These are phyloP conservation scores for Saprolegnia parasitica DNA, from an alignment of 352 stramenopile species.

Conservation along the genomic window DNA sequence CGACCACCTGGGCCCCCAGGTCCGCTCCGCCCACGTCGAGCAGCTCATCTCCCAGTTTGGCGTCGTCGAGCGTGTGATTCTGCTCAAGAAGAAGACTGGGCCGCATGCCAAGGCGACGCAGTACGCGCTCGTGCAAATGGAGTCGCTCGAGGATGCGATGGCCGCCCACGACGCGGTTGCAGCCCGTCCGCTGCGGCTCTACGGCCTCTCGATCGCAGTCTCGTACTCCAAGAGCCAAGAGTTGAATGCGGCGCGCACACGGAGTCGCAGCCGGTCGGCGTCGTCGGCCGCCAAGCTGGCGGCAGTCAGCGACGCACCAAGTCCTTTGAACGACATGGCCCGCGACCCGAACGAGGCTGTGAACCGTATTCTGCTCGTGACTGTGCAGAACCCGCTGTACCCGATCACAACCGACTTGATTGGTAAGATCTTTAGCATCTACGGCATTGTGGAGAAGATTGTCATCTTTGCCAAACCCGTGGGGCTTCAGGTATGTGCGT, in stretches of 20 bases:
- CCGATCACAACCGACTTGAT: constrained; percentile 56
- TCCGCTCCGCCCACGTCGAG: constrained; percentile 59
- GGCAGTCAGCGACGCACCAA: no score
- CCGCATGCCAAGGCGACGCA: constrained; percentile 7
- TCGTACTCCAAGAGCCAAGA: constrained; percentile 63
- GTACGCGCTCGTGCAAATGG: constrained; percentile 27
- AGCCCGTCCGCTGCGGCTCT: not conserved
- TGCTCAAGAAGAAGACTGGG: constrained; percentile 45
- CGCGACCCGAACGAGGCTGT: constrained; percentile 20
- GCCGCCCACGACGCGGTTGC: constrained; percentile 9
- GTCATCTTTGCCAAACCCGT: constrained; percentile 61
- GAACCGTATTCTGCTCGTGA: constrained; percentile 61
- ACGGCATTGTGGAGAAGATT: constrained; percentile 52
- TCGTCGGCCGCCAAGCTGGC: not conserved
- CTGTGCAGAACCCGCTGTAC: constrained; percentile 61
- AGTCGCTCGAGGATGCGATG: constrained; percentile 13
- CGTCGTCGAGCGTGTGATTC: constrained; percentile 66
- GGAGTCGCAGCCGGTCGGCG: not conserved
- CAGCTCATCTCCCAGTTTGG: constrained; percentile 59
- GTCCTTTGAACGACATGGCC: no score
- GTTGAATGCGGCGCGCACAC: constrained; percentile 38
- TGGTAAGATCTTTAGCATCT: constrained; percentile 42
- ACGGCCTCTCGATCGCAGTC: constrained; percentile 28
- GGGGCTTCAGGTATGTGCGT: constrained; percentile 37
- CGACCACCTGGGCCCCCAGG: constrained; percentile 64